Conservation (phyloP, 257 asterid species). For the Apocynum venetum region DNA sequence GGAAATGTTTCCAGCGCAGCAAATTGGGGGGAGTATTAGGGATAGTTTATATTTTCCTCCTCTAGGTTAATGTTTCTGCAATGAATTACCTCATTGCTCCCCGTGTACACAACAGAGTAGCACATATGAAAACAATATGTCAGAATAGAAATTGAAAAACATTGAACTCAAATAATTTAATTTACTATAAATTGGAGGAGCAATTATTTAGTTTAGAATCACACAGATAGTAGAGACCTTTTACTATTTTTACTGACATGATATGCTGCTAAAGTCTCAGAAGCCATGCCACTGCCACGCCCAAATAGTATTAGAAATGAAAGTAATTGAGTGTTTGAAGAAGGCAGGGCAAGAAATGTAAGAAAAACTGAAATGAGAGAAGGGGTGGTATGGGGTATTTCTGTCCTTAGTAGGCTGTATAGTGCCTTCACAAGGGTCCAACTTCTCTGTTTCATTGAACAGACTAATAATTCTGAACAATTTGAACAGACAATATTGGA, state of each 20-base stretch:
- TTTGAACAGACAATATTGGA: conserved; percentile 26
- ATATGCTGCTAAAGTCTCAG: conserved; percentile 12
- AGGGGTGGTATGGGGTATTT: conserved; percentile 36
- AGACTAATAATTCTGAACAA: conserved; percentile 33
- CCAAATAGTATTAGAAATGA: conserved; percentile 19
- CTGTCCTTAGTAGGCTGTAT: conserved; percentile 41
- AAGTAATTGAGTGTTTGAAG: conserved; percentile 23
- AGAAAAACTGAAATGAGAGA: conserved; percentile 18
- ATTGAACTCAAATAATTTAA: neutral
- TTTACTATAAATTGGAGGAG: conserved; percentile 1
- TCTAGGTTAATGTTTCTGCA: conserved; percentile 9
- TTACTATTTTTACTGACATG: conserved; percentile 13
- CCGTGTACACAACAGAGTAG: conserved; percentile 26
- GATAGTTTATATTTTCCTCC: neutral
- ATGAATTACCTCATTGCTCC: conserved; percentile 26
- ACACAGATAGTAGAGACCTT: neutral
- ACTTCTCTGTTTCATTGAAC: conserved; percentile 30
- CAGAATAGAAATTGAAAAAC: conserved; percentile 10
- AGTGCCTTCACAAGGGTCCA: conserved; percentile 30
- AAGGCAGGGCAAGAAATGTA: conserved; percentile 20
- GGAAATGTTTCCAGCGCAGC: conserved; percentile 7
- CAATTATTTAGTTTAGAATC: neutral
- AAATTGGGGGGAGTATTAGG: conserved; percentile 9
- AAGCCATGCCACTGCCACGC: conserved; percentile 31
- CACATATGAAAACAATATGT: conserved; percentile 19